phyloP scores from a whole-genome alignment of 345 rosid species.

The Eutrema yunnanense region DNA sequence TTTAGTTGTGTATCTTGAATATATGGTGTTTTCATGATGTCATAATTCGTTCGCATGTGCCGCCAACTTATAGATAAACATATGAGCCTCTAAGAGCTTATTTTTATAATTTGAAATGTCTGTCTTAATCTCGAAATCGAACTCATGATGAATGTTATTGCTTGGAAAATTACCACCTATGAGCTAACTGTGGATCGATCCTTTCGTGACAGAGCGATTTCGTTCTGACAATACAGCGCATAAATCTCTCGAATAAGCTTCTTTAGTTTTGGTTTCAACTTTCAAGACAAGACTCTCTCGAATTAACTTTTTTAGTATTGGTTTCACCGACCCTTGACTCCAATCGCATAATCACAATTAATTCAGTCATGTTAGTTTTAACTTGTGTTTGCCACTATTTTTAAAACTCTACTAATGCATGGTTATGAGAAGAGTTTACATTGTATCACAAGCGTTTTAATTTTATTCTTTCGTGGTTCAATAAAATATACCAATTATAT shows the following conservation, averaged over 20 bases:
- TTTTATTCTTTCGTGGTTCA: neutral
- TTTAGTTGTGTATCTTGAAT: neutral
- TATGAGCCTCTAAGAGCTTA: neutral
- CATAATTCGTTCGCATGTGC: slow-evolving; percentile 7
- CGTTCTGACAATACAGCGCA: neutral
- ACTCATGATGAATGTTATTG: neutral
- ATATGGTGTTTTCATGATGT: slow-evolving; percentile 3
- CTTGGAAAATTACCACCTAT: neutral
- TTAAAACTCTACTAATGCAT: neutral
- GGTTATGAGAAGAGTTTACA: neutral
- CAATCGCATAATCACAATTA: neutral
- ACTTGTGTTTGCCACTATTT: neutral
- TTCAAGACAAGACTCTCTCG: neutral
- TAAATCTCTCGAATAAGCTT: neutral
- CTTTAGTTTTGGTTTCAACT: neutral
- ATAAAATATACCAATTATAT: neutral
- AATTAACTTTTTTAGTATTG: neutral
- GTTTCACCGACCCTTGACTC: neutral
- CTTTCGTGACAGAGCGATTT: neutral
- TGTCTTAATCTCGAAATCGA: neutral
- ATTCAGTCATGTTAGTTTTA: neutral
- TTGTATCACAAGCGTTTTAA: neutral
- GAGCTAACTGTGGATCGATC: neutral
- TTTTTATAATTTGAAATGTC: neutral
- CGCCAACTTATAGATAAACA: slow-evolving; percentile 4